These are phyloP conservation scores for Capsicum chinense DNA, from an alignment of 257 asterid species.

Conservation along the genomic window DNA sequence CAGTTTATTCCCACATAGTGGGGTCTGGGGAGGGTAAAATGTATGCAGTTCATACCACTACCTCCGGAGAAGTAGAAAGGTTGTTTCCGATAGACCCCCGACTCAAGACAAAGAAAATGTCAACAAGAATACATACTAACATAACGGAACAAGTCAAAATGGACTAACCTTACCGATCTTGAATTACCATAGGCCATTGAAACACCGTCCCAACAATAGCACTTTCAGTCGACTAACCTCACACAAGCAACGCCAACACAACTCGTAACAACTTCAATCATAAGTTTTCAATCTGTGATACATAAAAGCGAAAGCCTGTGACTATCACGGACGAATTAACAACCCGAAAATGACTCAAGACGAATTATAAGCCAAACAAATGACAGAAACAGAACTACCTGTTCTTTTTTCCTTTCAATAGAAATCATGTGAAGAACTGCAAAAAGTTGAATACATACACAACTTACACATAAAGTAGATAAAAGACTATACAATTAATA, in stretches of 20 bases:
- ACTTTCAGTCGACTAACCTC: background rate
- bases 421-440: slow-evolving; percentile 65
- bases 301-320: slow-evolving; percentile 30
- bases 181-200: slow-evolving; percentile 71
- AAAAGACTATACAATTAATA: slow-evolving; percentile 24
- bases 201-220: slow-evolving; percentile 22
- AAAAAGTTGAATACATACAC: slow-evolving; percentile 38
- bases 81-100: too few species aligned
- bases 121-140: background rate
- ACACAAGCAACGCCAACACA: background rate
- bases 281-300: slow-evolving; percentile 42
- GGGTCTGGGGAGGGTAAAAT: too few species aligned
- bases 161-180: slow-evolving; percentile 74
- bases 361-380: slow-evolving; percentile 44
- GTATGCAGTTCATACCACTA: too few species aligned
- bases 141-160: background rate
- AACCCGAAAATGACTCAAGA: slow-evolving; percentile 42
- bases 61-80: too few species aligned
- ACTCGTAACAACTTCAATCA: slow-evolving; percentile 22
- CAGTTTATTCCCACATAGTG: too few species aligned
- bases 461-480: slow-evolving; percentile 41
- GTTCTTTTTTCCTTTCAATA: slow-evolving; percentile 41
- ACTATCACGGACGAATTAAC: slow-evolving; percentile 22
- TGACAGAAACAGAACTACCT: slow-evolving; percentile 41
- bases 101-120: background rate